phyloP scores from a whole-genome alignment of 192 early-diverging fungal genomes.

The Podila verticillata region DNA sequence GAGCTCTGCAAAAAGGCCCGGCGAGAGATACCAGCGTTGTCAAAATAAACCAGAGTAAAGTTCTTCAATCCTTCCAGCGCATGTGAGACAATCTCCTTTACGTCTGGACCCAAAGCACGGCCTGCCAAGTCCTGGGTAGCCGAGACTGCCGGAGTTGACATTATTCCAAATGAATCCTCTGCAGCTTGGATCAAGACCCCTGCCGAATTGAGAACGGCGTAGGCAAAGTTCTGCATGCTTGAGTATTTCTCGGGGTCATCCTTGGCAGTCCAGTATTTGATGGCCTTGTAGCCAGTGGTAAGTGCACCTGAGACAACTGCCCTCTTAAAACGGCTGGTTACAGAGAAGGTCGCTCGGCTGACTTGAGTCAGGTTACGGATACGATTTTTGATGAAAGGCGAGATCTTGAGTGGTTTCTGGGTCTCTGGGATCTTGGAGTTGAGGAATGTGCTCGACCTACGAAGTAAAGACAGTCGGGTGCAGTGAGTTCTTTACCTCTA shows the following conservation, averaged over 20 bases:
- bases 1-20: slow-evolving; percentile 45
- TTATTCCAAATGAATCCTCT: slow-evolving; percentile 38
- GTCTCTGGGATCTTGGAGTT: slow-evolving; percentile 45
- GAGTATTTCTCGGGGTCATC: slow-evolving; percentile 41
- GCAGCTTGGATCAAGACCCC: slow-evolving; percentile 44
- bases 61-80: slow-evolving; percentile 41
- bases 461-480: too few relatives aligned
- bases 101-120: slow-evolving; percentile 38
- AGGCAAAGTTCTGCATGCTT: slow-evolving; percentile 45
- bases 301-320: slow-evolving; percentile 19
- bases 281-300: slow-evolving; percentile 18
- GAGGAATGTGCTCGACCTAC: slow-evolving; percentile 28
- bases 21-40: slow-evolving; percentile 28
- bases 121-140: slow-evolving; percentile 42
- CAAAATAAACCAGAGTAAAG: slow-evolving; percentile 43
- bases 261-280: slow-evolving; percentile 41
- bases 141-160: slow-evolving; percentile 29
- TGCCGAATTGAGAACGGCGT: slow-evolving; percentile 41
- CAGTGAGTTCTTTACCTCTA: too few relatives aligned
- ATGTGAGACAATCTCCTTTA: slow-evolving; percentile 29
- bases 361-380: slow-evolving; percentile 34
- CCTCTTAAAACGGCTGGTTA: slow-evolving; percentile 28
- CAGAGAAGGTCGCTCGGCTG: slow-evolving; percentile 15
- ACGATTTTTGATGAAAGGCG: slow-evolving; percentile 45
- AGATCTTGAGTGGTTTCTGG: slow-evolving; percentile 38